A percentile compares a stretch with the other conserved stretches of the same genome.
Conservation (phyloP, 352 stramenopile species). For the Pythium apleroticum region DNA sequence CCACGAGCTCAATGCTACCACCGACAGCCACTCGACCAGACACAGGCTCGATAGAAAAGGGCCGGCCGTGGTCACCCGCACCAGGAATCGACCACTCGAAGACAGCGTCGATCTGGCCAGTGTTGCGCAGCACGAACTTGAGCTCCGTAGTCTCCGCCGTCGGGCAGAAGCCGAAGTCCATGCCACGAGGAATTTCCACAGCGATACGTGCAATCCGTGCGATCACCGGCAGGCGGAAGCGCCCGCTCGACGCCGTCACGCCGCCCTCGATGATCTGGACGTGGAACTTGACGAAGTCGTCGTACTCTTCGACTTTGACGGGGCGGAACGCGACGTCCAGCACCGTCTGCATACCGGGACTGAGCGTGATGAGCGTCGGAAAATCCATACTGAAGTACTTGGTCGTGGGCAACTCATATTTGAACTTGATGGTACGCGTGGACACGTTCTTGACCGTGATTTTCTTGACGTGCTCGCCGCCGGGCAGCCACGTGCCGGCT, state of each 20-base stretch:
- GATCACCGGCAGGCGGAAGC: conserved; percentile 87
- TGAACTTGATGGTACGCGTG: conserved; percentile 86
- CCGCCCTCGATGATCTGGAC: conserved; percentile 84
- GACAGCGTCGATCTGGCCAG: conserved; percentile 78
- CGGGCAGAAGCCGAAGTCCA: conserved; percentile 91
- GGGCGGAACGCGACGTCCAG: conserved; percentile 91
- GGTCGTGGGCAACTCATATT: conserved; percentile 90
- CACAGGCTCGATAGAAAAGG: conserved; percentile 80
- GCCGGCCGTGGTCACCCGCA: conserved; percentile 57
- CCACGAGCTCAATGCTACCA: conserved; percentile 60
- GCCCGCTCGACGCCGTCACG: conserved; percentile 57
- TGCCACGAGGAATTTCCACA: conserved; percentile 48
- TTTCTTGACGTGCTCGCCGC: conserved; percentile 90
- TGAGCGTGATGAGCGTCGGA: conserved; percentile 86
- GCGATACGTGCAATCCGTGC: conserved; percentile 79
- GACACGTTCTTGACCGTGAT: conserved; percentile 92
- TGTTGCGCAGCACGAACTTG: conserved; percentile 82
- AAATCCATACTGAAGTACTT: conserved; percentile 95
- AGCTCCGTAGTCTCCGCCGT: conserved; percentile 78
- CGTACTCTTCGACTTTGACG: conserved; percentile 88
- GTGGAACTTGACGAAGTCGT: conserved; percentile 90
- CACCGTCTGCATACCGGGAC: conserved; percentile 80
- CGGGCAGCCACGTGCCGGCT: conserved; percentile 86
- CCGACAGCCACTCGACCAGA: conserved; percentile 67
- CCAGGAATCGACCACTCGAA: conserved; percentile 87